Evolutionary conservation across 1,284 basidiomycete species (phyloP).

Genomic region (Rhodofomes roseus): DNA sequence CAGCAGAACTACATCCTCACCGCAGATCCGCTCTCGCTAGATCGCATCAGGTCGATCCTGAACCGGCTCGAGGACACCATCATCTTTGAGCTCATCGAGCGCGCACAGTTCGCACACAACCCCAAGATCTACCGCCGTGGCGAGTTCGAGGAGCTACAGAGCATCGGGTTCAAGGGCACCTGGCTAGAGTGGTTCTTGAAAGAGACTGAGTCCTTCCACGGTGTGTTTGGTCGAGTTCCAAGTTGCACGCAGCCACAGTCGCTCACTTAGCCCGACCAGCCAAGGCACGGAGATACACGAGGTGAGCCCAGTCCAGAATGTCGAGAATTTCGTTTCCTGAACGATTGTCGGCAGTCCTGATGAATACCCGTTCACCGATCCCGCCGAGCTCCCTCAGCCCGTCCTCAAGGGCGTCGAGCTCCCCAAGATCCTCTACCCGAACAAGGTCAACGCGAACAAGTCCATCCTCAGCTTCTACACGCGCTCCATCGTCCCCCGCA

Average conservation of each 20-base stretch:
- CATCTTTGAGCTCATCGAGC: conserved; percentile 95
- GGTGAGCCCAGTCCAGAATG: conserved; percentile 40
- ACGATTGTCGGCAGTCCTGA: conserved; percentile 66
- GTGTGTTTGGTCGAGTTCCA: conserved; percentile 43
- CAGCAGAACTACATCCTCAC: conserved; percentile 60
- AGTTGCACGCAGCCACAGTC: not conserved
- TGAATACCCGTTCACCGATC: conserved; percentile 90
- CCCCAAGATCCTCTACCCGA: conserved; percentile 80
- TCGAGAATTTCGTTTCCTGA: not conserved
- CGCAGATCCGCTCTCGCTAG: conserved; percentile 78
- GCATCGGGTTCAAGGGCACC: conserved; percentile 73
- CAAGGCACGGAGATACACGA: conserved; percentile 90
- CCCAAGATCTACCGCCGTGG: conserved; percentile 84
- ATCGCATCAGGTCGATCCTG: conserved; percentile 84
- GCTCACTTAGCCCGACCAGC: conserved; percentile 44
- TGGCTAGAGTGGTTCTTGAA: conserved; percentile 98
- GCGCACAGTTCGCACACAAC: conserved; percentile 96
- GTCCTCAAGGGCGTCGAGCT: conserved; percentile 76
- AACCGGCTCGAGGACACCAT: conserved; percentile 96
- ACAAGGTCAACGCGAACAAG: conserved; percentile 83
- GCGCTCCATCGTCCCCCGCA: conserved; percentile 76
- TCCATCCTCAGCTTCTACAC: conserved; percentile 91
- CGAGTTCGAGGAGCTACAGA: conserved; percentile 74
- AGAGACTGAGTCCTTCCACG: conserved; percentile 93
- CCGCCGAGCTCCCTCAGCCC: conserved; percentile 73